Evolutionary conservation across 2,329 filamentous ascomycete species (phyloP).

Genomic region (Intubia oerlemansii): DNA sequence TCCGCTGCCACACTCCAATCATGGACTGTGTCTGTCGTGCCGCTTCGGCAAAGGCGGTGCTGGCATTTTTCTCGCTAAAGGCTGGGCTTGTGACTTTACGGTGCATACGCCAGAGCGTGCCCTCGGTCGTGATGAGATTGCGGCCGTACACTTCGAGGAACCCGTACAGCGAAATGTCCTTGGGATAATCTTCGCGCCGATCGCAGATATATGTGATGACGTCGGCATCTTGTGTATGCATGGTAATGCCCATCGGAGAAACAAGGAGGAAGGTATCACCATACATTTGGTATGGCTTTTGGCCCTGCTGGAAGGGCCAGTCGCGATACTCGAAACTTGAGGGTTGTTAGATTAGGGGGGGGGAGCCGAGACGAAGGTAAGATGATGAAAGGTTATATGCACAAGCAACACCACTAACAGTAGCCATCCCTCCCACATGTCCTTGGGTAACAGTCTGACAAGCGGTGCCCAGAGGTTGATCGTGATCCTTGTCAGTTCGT

Average conservation of each 20-base stretch:
- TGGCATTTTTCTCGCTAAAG: conserved; percentile 59
- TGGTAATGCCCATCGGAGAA: conserved; percentile 27
- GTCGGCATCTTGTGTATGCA: conserved; percentile 42
- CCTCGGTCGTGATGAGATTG: conserved; percentile 53
- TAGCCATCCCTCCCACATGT: conserved; percentile 35
- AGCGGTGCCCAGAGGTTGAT: conserved; percentile 31
- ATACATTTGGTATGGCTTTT: conserved; percentile 33
- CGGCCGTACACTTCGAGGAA: conserved; percentile 45
- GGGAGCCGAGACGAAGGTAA: too few relatives aligned
- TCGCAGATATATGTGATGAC: conserved; percentile 43
- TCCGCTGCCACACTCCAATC: conserved; percentile 33
- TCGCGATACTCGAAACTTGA: conserved; percentile 37
- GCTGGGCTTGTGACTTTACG: conserved; percentile 49
- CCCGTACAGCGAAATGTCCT: conserved; percentile 37
- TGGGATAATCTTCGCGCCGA: conserved; percentile 49
- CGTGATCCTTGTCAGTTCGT: too few relatives aligned
- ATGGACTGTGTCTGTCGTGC: conserved; percentile 41
- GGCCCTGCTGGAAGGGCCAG: conserved; percentile 33
- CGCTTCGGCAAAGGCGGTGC: conserved; percentile 38
- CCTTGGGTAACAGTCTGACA: conserved; percentile 29
- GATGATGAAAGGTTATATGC: neutral
- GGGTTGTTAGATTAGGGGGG: neutral
- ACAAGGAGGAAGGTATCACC: conserved; percentile 42
- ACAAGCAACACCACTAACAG: conserved; percentile 25
- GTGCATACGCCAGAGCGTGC: conserved; percentile 47